Percentiles rank a stretch among this genome's conserved stretches.
Evolutionary conservation across 2,329 filamentous ascomycete species (phyloP).

Genomic region (Piedraia hortae): DNA sequence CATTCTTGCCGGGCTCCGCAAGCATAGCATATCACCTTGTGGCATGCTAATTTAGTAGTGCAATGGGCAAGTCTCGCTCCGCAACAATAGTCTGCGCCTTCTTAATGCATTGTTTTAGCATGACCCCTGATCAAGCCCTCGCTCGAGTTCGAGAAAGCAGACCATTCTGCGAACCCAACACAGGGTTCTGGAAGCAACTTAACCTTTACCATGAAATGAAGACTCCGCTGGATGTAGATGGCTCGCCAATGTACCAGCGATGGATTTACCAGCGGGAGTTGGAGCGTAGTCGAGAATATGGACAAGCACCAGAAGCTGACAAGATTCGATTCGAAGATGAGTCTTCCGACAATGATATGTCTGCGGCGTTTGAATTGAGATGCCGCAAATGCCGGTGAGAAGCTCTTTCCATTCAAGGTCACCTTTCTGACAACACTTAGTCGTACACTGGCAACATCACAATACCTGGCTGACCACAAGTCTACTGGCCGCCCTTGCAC

Average conservation of each 20-base stretch:
- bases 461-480: constrained; percentile 40
- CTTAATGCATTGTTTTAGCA: constrained; percentile 32
- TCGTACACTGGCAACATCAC: constrained; percentile 32
- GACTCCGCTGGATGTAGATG: constrained; percentile 40
- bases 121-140: constrained; percentile 36
- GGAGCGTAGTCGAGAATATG: constrained; percentile 39
- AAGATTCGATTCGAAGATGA: constrained; percentile 63
- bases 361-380: constrained; percentile 33
- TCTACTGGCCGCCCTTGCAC: constrained; percentile 27
- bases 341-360: constrained; percentile 15
- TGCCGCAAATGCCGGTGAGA: constrained; percentile 72
- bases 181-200: constrained; percentile 74
- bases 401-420: background rate
- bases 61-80: constrained; percentile 87
- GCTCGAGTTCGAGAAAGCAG: constrained; percentile 40
- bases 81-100: constrained; percentile 65
- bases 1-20: constrained; percentile 1
- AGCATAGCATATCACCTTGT: background rate
- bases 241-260: constrained; percentile 52
- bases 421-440: constrained; percentile 11
- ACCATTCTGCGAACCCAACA: constrained; percentile 63
- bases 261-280: constrained; percentile 42
- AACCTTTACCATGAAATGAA: constrained; percentile 70
- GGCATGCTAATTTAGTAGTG: constrained; percentile 25
- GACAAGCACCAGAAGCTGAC: constrained; percentile 47